Conservation (phyloP, 106 monocot genomes). For the Vanilla planifolia region DNA sequence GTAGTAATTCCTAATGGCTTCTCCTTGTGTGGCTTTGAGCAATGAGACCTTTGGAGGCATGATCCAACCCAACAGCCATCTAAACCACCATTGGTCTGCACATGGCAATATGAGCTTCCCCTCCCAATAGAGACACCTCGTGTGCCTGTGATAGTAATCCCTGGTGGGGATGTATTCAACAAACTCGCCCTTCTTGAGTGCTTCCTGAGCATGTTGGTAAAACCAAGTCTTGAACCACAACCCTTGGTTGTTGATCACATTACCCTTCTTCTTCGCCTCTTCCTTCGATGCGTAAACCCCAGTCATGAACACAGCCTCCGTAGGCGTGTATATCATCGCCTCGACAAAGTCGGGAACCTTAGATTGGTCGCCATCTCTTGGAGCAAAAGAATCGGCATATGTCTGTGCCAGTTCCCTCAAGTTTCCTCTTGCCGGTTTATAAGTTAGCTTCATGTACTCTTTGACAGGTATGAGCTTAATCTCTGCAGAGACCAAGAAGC, state of each 20-base stretch:
- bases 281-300: constrained; percentile 28
- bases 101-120: constrained; percentile 42
- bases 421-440: constrained; percentile 19
- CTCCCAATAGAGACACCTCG: constrained; percentile 35
- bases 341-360: constrained; percentile 36
- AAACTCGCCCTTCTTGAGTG: constrained; percentile 29
- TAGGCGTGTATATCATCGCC: constrained; percentile 20
- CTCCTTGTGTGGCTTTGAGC: constrained; percentile 36
- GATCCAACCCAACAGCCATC: constrained; percentile 34
- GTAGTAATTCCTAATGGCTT: constrained; percentile 31
- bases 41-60: constrained; percentile 41
- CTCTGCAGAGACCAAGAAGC: constrained; percentile 27
- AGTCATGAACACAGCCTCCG: constrained; percentile 22
- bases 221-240: constrained; percentile 41
- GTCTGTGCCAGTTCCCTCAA: constrained; percentile 25
- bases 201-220: constrained; percentile 27
- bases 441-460: constrained; percentile 40
- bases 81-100: constrained; percentile 46
- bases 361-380: constrained; percentile 22
- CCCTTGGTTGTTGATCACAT: constrained; percentile 25
- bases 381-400: constrained; percentile 35
- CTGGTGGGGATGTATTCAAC: constrained; percentile 39
- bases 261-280: constrained; percentile 27
- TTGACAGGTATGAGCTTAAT: constrained; percentile 34
- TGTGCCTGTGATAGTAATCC: constrained; percentile 35